Base-by-base conservation (phyloP, 352 stramenopile species). In the Phytophthora sp. region DNA sequence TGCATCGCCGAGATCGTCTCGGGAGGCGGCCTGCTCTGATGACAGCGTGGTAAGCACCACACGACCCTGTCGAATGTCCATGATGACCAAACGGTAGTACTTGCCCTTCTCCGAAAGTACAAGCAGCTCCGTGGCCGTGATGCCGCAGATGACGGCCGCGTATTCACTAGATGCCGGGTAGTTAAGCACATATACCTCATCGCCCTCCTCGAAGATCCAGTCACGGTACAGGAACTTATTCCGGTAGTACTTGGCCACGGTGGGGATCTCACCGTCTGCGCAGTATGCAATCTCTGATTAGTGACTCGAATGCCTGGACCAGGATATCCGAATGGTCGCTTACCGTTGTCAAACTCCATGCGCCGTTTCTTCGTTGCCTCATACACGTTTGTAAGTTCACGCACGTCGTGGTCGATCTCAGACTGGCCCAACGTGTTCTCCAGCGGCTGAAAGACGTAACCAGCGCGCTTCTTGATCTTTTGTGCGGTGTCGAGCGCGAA, bases 21-120 rank as follows among this genome's bases (percentile, higher is more conserved):
- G 64, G 45, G 71, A 77, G 5, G 57, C 62, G 35, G 42, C 66
- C 28, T 88, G 74, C 28, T 90, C 83, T 57, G 69, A 63, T 67
- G 69, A 78, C 56, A 86, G 66, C 52, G 69, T 73, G 26, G 69
- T 87, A 52, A 94, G 72, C 52, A 77, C 62, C 20, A 94, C 71
- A 17, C 62, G 67, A 50, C 82, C 83, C 34, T 84, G 81, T 54
- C 86, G 86, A 15, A 94, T 70, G 52, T 94, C 86, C 66, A 85
- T 87, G 54, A 91, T 64, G 51, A 92, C 71, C 45, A 94, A 67
- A n/a, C 80, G 77, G 43, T 73, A 75, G 74, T 88, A 89, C 66
- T 88, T 89, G 56, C 86, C 86, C 50, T 88, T 91, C 55, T 94
- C 86, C 46, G 82, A 91, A 9, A 94, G 74, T 34, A 94, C 78